A percentile compares a stretch with the other conserved stretches of the same genome.
Evolutionary conservation across 2,329 filamentous ascomycete genomes (phyloP).

Genomic region (Colletotrichum higginsianum): DNA sequence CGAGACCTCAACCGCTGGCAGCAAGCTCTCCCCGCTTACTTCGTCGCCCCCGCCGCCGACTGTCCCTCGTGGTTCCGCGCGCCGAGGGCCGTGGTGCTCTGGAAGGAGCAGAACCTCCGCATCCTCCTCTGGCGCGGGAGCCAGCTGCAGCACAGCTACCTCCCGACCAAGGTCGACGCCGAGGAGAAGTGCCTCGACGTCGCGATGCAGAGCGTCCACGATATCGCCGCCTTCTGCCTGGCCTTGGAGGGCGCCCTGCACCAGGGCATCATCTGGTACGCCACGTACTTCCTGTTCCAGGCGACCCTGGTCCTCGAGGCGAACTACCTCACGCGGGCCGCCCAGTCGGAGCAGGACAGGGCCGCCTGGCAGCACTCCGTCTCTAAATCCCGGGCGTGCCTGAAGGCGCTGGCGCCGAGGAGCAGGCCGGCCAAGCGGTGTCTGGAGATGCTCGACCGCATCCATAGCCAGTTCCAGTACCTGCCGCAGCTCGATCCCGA

Average conservation of each 20-base stretch:
- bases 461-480: slow-evolving; percentile 24
- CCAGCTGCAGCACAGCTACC: slow-evolving; percentile 53
- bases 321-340: slow-evolving; percentile 48
- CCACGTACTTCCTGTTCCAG: slow-evolving; percentile 61
- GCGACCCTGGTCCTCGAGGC: slow-evolving; percentile 57
- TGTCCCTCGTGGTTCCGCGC: slow-evolving; percentile 54
- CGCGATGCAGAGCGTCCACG: slow-evolving; percentile 54
- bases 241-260: slow-evolving; percentile 47
- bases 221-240: slow-evolving; percentile 55
- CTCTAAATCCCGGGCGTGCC: slow-evolving; percentile 12
- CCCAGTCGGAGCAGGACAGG: not conserved
- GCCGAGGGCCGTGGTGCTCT: slow-evolving; percentile 56
- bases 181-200: slow-evolving; percentile 55
- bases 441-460: slow-evolving; percentile 28
- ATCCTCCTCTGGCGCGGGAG: slow-evolving; percentile 58
- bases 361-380: slow-evolving; percentile 32
- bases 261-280: slow-evolving; percentile 58
- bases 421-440: slow-evolving; percentile 23
- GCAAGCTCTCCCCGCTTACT: slow-evolving; percentile 52
- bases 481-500: slow-evolving; percentile 15
- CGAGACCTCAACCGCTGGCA: slow-evolving; percentile 53
- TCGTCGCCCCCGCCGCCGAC: slow-evolving; percentile 44
- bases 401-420: slow-evolving; percentile 14
- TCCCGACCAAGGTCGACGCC: slow-evolving; percentile 44
- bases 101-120: slow-evolving; percentile 60